Base-by-base conservation (phyloP, 1,139 yeast genomes). In the Meyerozyma athensensis region DNA sequence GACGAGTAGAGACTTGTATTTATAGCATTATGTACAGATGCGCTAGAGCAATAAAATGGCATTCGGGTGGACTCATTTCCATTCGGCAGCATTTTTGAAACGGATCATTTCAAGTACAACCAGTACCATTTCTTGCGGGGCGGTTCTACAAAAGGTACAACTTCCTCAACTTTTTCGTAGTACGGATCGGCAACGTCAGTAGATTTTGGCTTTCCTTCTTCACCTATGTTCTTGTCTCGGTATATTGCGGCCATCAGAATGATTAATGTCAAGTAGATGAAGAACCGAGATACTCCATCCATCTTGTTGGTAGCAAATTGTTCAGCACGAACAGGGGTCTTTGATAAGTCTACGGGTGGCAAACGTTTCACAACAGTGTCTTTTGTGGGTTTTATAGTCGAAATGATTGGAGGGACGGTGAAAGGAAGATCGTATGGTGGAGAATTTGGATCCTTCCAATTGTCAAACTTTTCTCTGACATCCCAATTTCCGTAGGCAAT, bases 401-500 rank as follows among this genome's bases (percentile, higher is more conserved):
- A 52, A 21, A 54, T 20, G 36, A 61, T 45, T 3, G 72, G 56
- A 2, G 78, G 77, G 7, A 62, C 44, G n/a, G 52, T 52, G 47
- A 79, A 80, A 2, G 85, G 84, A 36, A 79, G 59, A 53, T 80
- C 86, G 34, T 57, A 64, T 2, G 81, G 80, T 1, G 66, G 60
- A 17, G 32, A 28, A 14, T 58, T 63, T 34, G 50, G 46, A 1
- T 63, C 57, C 33, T 59, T 58, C 64, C 81, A 62, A 40, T 67
- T 66, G 33, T 60, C 59, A 43, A 79, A 76, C 12, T 75, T 72
- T 39, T 77, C 82, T 43, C 86, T 65, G 1, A 72, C 76, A 0
- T 84, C 86, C 74, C 82, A 77, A 43, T 79, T 65, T 2, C 85
- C 86, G 53, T 78, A 80, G 0, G 79, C 70, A 33, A 79, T 70